Conservation (phyloP, 2,329 filamentous ascomycete species). For the Claviceps pazoutovae region DNA sequence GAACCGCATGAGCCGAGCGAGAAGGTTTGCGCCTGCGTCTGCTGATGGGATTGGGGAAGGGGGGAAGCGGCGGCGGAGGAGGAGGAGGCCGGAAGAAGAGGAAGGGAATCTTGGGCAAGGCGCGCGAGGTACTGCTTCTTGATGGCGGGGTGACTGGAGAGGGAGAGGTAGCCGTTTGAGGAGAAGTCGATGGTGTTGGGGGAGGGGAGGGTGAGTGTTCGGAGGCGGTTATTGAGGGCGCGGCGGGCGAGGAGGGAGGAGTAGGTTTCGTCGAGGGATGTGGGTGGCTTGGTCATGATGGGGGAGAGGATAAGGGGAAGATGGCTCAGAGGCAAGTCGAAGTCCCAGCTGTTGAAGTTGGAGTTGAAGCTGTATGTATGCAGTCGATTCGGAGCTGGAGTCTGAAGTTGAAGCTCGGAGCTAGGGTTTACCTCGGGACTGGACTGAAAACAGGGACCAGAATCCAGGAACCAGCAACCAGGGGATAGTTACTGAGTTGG, state of each 20-base stretch:
- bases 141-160: conserved; percentile 35
- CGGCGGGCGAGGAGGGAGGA: conserved; percentile 16
- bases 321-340: too few relatives aligned
- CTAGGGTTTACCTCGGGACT: too few relatives aligned
- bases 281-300: conserved; percentile 2
- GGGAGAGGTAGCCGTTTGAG: conserved; percentile 69
- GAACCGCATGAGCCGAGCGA: conserved; percentile 37
- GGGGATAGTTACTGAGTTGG: too few relatives aligned
- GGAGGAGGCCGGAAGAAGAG: neutral
- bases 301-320: neutral
- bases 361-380: too few relatives aligned
- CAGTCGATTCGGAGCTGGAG: too few relatives aligned
- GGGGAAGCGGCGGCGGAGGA: too few relatives aligned
- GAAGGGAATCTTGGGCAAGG: conserved; percentile 12
- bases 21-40: conserved; percentile 1
- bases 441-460: too few relatives aligned
- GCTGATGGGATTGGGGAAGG: too few relatives aligned
- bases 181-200: conserved; percentile 61
- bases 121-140: conserved; percentile 50
- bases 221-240: conserved; percentile 22
- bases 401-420: too few relatives aligned
- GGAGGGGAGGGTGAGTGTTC: conserved; percentile 42
- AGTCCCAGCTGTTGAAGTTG: too few relatives aligned
- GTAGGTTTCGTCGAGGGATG: conserved; percentile 16
- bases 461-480: too few relatives aligned